A percentile compares a stretch with the other conserved stretches of the same genome.
These are phyloP conservation scores for Backusella tarrabulga DNA, from an alignment of 192 early-diverging fungal genomes.

Conservation along the genomic window DNA sequence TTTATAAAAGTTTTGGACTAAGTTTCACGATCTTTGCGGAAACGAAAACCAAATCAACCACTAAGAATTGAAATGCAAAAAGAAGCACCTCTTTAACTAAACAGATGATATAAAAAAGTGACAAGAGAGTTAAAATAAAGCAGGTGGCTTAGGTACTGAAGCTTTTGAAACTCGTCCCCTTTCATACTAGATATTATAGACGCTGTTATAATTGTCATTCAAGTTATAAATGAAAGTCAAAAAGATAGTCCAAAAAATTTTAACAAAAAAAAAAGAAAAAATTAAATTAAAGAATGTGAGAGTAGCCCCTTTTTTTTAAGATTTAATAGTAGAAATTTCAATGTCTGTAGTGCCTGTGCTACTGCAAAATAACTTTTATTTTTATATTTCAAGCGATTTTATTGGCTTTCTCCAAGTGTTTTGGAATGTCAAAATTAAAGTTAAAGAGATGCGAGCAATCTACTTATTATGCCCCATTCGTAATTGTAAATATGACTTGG, in stretches of 20 bases:
- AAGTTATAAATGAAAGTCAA: background rate
- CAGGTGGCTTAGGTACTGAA: background rate
- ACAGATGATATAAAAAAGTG: background rate
- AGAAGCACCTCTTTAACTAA: background rate
- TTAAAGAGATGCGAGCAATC: background rate
- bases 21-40: slow-evolving; percentile 1
- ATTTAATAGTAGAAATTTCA: background rate
- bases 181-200: background rate
- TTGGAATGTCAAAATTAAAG: slow-evolving; percentile 3
- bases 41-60: background rate
- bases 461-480: background rate
- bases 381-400: background rate
- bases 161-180: background rate
- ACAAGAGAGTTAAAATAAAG: background rate
- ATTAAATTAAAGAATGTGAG: background rate
- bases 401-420: background rate
- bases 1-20: background rate
- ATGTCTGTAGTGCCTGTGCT: background rate
- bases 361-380: background rate
- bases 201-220: background rate
- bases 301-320: background rate
- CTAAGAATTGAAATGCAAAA: background rate
- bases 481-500: background rate
- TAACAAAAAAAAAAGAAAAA: background rate
- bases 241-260: background rate